Conservation (phyloP, 495 filamentous ascomycete genomes). For the Jackrogersella multiformis region DNA sequence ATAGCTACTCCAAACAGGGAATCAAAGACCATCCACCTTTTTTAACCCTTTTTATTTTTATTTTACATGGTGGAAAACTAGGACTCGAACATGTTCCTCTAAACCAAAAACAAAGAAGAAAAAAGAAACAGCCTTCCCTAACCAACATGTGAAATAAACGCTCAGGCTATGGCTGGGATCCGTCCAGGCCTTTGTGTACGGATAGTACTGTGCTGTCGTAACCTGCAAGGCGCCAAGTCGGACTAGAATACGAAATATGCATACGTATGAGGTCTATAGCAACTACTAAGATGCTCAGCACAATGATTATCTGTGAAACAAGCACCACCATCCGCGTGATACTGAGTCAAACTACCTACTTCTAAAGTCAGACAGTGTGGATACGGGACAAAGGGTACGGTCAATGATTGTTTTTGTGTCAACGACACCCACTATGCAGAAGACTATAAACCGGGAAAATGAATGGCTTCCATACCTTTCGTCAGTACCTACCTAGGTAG, state of each 20-base stretch:
- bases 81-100: not conserved
- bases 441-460: not conserved
- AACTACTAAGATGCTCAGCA: conserved; percentile 20
- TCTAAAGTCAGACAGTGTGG: conserved; percentile 29
- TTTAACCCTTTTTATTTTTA: not conserved
- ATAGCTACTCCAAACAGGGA: not conserved
- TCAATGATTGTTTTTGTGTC: conserved; percentile 16
- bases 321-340: conserved; percentile 22
- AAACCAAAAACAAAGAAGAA: not conserved
- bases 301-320: conserved; percentile 27
- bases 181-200: conserved; percentile 23
- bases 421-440: not conserved
- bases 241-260: conserved; percentile 40
- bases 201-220: conserved; percentile 27
- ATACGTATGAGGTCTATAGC: conserved; percentile 29
- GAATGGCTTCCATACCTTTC: no score
- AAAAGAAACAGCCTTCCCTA: no score
- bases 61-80: not conserved
- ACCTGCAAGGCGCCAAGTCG: conserved; percentile 39
- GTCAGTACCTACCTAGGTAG: not conserved
- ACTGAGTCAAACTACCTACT: conserved; percentile 27
- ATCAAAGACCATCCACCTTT: not conserved
- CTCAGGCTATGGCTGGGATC: not conserved
- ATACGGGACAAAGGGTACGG: conserved; percentile 34
- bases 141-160: conserved; percentile 26